A percentile compares a stretch with the other conserved stretches of the same genome.
These are phyloP conservation scores for Strombidium stylifer DNA, from an alignment of 73 alveolate genomes.

Conservation along the genomic window DNA sequence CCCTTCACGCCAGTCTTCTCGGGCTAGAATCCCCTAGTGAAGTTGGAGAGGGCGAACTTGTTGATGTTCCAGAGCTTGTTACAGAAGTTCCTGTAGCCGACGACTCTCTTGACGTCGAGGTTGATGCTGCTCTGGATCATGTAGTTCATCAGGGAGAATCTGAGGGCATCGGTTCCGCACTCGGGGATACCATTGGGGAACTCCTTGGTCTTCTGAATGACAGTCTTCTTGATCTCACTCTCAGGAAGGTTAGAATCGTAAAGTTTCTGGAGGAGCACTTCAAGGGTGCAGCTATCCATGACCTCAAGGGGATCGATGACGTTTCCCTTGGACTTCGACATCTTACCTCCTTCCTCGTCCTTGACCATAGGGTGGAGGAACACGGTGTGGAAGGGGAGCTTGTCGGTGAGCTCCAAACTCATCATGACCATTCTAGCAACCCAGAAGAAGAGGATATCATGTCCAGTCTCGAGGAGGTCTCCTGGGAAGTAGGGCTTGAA, in stretches of 20 bases:
- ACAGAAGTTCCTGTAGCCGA: slow-evolving; percentile 94
- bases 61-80: slow-evolving; percentile 93
- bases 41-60: slow-evolving; percentile 76
- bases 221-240: slow-evolving; percentile 77
- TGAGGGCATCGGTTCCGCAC: slow-evolving; percentile 99
- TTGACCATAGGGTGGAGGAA: slow-evolving; percentile 94
- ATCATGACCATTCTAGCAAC: slow-evolving; percentile 99
- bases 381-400: slow-evolving; percentile 96
- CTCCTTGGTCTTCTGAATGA: slow-evolving; percentile 75
- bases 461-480: slow-evolving; percentile 94
- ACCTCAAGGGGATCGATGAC: slow-evolving; percentile 99
- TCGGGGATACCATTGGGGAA: slow-evolving; percentile 98
- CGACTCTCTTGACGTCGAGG: slow-evolving; percentile 93
- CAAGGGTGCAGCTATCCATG: slow-evolving; percentile 88
- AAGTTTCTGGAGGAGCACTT: slow-evolving; percentile 78
- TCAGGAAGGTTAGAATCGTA: slow-evolving; percentile 89
- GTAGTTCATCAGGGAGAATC: slow-evolving; percentile 96
- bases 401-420: slow-evolving; percentile 90
- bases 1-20: slow-evolving; percentile 61
- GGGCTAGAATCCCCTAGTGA: slow-evolving; percentile 77
- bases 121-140: slow-evolving; percentile 93
- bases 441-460: slow-evolving; percentile 99
- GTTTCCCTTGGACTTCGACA: slow-evolving; percentile 97
- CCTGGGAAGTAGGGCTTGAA: slow-evolving; percentile 97
- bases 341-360: slow-evolving; percentile 94